These are phyloP conservation scores for Neofusicoccum ribis DNA, from an alignment of 2,329 filamentous ascomycete species.

Conservation along the genomic window DNA sequence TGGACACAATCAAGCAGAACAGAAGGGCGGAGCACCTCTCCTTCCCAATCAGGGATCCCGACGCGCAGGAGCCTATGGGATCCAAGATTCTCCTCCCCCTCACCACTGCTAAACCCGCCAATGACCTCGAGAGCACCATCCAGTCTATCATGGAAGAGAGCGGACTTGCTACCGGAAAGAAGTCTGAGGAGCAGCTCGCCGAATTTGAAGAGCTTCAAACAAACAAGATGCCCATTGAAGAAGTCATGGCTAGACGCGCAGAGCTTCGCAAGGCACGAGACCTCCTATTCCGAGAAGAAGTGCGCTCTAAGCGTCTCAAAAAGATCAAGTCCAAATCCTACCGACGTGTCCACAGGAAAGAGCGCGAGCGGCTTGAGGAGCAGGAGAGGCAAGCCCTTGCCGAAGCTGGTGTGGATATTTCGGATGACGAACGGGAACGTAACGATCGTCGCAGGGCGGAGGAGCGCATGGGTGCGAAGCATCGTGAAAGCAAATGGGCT, in stretches of 20 bases:
- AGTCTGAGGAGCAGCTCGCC: conserved; percentile 60
- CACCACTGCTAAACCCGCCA: conserved; percentile 62
- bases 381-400: conserved; percentile 59
- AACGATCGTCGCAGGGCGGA: conserved; percentile 76
- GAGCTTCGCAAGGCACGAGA: conserved; percentile 80
- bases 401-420: conserved; percentile 60
- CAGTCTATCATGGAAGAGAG: conserved; percentile 88
- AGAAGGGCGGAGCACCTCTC: conserved; percentile 85
- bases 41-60: conserved; percentile 79
- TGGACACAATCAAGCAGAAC: conserved; percentile 92
- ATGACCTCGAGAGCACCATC: conserved; percentile 82
- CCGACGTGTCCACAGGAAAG: conserved; percentile 85
- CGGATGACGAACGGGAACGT: conserved; percentile 64
- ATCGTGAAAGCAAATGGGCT: conserved; percentile 89
- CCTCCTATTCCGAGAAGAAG: conserved; percentile 82
- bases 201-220: conserved; percentile 69
- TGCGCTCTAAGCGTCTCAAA: conserved; percentile 87
- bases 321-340: conserved; percentile 99
- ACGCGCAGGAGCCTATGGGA: conserved; percentile 59
- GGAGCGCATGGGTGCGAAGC: conserved; percentile 81
- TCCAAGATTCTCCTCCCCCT: conserved; percentile 66
- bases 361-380: conserved; percentile 61
- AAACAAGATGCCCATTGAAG: conserved; percentile 70
- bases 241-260: conserved; percentile 69
- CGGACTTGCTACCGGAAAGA: conserved; percentile 66